Evolutionary conservation across 1,284 basidiomycete species (phyloP), one percentile per base, ranked within the genome.

Genomic region (Schizophyllum amplum): DNA sequence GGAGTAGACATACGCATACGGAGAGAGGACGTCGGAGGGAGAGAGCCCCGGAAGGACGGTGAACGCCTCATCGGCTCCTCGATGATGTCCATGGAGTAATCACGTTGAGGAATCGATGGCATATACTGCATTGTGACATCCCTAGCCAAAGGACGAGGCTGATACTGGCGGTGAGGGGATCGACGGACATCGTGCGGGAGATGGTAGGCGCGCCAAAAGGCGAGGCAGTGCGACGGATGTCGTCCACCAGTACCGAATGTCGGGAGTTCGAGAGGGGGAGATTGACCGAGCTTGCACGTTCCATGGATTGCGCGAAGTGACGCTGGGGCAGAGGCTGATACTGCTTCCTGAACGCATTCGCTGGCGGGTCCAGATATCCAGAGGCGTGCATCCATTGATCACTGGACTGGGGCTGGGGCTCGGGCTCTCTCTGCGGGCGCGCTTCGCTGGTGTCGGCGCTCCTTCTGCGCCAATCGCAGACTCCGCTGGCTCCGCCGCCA

Each of bases 1-100:
- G 87, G 87, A 4, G 86, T 87, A n/a, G 85, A 84, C 24, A 78
- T 76, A 60, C 85, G 82, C 72, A 86, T 73, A 33, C 80, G 80
- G 65, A 87, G 82, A 27, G 76, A 77, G 21, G 77, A 42, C 75
- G 48, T 75, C 77, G 42, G 77, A 71, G 46, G 78, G 71, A 60
- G 66, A 64, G 59, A 68, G 74, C 59, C 60, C 68, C 61, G 48
- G 70, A 70, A 52, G 57, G 58, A 52, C 71, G 70, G 61, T 71
- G 70, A 48, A 50, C 48, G 48, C 21, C 24, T 50, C 21, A 42
- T 42, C 13, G 24, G 48, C 48, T 50, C 48, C 56, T 52, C 66
- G 63, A 54, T 67, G 68, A 53, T 67, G 62, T 67, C 65, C 61
- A 69, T 65, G 25, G 69, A 66, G 57, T 59, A 57, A 63, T 72